A percentile compares a stretch with the other conserved stretches of the same genome.
phyloP scores from a whole-genome alignment of 495 filamentous ascomycete genomes.

The Xylaria intraflava region DNA sequence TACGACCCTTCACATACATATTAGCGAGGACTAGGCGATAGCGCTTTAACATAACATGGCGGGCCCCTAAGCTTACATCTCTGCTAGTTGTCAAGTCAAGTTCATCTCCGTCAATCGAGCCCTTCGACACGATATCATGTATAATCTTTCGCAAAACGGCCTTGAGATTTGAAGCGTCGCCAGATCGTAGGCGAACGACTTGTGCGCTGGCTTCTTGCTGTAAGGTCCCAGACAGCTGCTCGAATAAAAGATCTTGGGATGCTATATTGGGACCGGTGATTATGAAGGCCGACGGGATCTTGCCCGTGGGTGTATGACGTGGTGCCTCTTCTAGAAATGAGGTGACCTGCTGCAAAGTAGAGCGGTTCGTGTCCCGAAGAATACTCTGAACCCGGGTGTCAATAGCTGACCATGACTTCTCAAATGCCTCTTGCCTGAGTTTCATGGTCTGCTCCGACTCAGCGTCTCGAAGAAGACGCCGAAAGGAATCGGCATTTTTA shows the following conservation, averaged over 20 bases:
- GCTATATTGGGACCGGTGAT: slow-evolving; percentile 83
- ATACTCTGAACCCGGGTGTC: slow-evolving; percentile 57
- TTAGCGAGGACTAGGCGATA: neutral
- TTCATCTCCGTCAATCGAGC: slow-evolving; percentile 45
- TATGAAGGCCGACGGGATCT: slow-evolving; percentile 73
- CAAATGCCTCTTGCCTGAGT: slow-evolving; percentile 56
- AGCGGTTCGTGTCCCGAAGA: slow-evolving; percentile 55
- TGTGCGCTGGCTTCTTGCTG: slow-evolving; percentile 41
- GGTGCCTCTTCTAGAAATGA: slow-evolving; percentile 56
- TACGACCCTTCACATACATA: slow-evolving; percentile 46
- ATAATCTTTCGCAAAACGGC: slow-evolving; percentile 77
- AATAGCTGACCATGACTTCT: slow-evolving; percentile 60
- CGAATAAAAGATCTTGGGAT: slow-evolving; percentile 66
- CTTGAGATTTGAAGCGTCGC: slow-evolving; percentile 77
- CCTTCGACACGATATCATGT: slow-evolving; percentile 46
- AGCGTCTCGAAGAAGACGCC: slow-evolving; percentile 54
- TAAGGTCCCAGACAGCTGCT: slow-evolving; percentile 54
- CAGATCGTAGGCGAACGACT: slow-evolving; percentile 67
- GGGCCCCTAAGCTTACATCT: slow-evolving; percentile 39
- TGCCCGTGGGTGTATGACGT: slow-evolving; percentile 27
- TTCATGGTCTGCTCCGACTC: slow-evolving; percentile 48
- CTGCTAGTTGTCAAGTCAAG: slow-evolving; percentile 39
- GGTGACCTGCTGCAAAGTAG: slow-evolving; percentile 55
- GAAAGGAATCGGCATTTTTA: slow-evolving; percentile 35
- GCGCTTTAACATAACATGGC: neutral